Percentiles rank a stretch among this genome's conserved stretches.
Evolutionary conservation across 2,329 filamentous ascomycete species (phyloP).

Genomic region (Phyllosticta paracitricarpa): DNA sequence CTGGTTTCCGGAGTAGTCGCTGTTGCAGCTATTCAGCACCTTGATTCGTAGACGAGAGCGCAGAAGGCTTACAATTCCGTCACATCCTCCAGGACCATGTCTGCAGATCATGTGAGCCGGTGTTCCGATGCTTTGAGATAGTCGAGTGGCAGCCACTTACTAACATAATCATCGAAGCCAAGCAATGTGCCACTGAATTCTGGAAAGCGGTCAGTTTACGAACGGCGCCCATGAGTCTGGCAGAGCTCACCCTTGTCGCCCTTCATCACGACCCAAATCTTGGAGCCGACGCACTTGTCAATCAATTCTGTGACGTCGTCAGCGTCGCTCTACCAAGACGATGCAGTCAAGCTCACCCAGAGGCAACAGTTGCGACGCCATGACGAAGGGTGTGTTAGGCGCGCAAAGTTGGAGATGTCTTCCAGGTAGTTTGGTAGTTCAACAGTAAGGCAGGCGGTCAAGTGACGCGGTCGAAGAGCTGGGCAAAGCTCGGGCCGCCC

Average conservation of each 20-base stretch:
- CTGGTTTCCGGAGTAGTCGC: conserved; percentile 82
- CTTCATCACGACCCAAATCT: conserved; percentile 99
- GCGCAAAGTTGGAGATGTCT: background rate
- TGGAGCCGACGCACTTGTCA: conserved; percentile 95
- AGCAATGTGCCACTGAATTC: conserved; percentile 93
- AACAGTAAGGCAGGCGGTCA: background rate
- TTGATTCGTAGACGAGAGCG: background rate
- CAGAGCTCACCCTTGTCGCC: conserved; percentile 73
- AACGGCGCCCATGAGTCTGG: background rate
- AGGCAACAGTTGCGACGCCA: conserved; percentile 27
- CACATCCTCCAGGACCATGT: conserved; percentile 97
- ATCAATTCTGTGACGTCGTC: conserved; percentile 63
- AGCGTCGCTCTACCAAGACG: background rate
- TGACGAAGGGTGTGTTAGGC: conserved; percentile 4
- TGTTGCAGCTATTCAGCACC: conserved; percentile 28
- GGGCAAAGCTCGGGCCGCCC: background rate
- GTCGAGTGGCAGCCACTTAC: conserved; percentile 50
- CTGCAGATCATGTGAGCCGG: conserved; percentile 37
- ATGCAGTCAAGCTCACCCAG: conserved; percentile 15
- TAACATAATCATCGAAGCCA: conserved; percentile 99
- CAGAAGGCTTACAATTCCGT: conserved; percentile 69
- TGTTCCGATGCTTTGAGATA: background rate
- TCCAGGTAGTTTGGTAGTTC: background rate
- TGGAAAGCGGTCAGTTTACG: conserved; percentile 30
- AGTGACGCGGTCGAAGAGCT: background rate